phyloP scores from a whole-genome alignment of 345 rosid genomes.

The Sonneratia caseolaris region DNA sequence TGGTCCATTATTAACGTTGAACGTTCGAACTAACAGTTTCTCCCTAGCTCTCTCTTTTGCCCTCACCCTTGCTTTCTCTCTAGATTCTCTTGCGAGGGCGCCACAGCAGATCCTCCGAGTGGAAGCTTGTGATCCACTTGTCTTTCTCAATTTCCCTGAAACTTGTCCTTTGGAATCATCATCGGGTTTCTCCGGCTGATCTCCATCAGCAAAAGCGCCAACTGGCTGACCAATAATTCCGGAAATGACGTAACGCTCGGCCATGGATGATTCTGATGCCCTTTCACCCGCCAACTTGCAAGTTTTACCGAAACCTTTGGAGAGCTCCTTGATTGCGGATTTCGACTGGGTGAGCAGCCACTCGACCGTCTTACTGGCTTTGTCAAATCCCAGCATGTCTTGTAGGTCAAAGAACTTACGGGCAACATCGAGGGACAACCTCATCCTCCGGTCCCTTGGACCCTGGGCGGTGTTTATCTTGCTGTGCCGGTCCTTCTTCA shows the following conservation, averaged over 20 bases:
- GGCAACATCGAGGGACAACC: conserved; percentile 72
- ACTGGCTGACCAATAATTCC: conserved; percentile 15
- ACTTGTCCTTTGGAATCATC: conserved; percentile 8
- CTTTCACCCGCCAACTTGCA: conserved; percentile 11
- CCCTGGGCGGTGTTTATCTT: conserved; percentile 79
- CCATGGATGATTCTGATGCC: conserved; percentile 24
- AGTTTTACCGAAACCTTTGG: conserved; percentile 2
- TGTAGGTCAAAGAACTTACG: conserved; percentile 63
- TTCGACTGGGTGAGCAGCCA: conserved; percentile 65
- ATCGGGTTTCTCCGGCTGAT: not conserved
- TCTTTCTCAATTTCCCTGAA: conserved; percentile 14
- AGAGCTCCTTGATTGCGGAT: conserved; percentile 45
- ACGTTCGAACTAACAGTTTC: conserved; percentile 1
- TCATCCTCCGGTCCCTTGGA: conserved; percentile 73
- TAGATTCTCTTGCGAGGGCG: not conserved
- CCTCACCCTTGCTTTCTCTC: conserved; percentile 6
- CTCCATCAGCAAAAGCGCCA: conserved; percentile 1
- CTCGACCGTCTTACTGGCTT: conserved; percentile 75
- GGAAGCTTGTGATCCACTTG: not conserved
- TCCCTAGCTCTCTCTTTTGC: conserved; percentile 7
- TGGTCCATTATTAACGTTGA: not conserved
- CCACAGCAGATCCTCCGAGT: not conserved
- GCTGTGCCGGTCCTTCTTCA: conserved; percentile 73
- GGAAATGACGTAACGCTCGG: conserved; percentile 37
- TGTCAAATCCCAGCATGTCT: conserved; percentile 70